Evolutionary conservation across 1,284 basidiomycete genomes (phyloP), one percentile per base, ranked within the genome.

Genomic region (Stereum hirsutum): DNA sequence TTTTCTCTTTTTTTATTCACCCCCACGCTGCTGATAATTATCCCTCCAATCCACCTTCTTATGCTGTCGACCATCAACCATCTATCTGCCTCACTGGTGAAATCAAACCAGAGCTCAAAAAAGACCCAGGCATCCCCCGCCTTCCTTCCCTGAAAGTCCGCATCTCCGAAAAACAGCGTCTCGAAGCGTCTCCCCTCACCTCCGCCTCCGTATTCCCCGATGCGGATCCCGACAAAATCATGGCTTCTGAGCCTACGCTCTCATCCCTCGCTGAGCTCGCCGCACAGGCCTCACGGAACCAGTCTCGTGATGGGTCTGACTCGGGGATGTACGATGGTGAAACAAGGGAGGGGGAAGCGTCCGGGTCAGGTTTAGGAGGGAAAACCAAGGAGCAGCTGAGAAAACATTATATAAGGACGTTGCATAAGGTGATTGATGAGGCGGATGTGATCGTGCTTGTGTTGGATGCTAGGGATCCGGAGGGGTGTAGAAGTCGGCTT

Each of bases 371-470:
- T 1, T 15, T 19, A 6, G 37, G 47, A n/a, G 31, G 23, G 21
- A 79, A 73, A 56, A 82, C 78, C 6, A 78, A 78, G 60, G 78
- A 82, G 60, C 74, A 87, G 56, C 54, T 78, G 49, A 78, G 70
- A 47, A 75, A 69, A 56, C 80, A 82, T 61, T 88, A 78, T 63
- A 71, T 86, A 48, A 82, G 79, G 44, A 74, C 74, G 12, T 68
- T 99, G 27, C 81, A 92, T 62, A 94, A 91, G 65, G 94, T 99
- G 37, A 84, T 99, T 46, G 91, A 96, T 52, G 76, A 93, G 53
- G 84, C 86, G 46, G 95, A 99, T 60, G 89, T 99, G 24, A 68
- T 99, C 42, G 76, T 98, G 24, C 70, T 87, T 30, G 87, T 92
- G 0, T 69, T 96, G 6, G 93, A 97, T 62, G 92, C 92, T 1